These are phyloP conservation scores for Perilla frutescens DNA, from an alignment of 257 asterid species.

Conservation along the genomic window DNA sequence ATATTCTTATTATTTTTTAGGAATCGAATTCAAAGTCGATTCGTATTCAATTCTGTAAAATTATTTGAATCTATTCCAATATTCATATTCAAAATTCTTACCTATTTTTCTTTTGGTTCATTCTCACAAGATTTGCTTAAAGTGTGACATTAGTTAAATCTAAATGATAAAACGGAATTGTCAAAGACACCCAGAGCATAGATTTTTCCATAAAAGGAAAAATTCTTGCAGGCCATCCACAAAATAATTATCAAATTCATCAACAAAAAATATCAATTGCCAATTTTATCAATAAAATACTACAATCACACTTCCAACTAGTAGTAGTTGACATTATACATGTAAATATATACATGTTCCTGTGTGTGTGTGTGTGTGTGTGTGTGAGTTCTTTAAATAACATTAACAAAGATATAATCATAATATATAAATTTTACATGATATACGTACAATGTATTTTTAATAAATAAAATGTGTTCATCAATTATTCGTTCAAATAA, in stretches of 20 bases:
- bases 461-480: not conserved
- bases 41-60: not conserved
- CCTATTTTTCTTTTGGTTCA: not conserved
- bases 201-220: not conserved
- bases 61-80: not conserved
- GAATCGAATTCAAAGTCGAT: not conserved
- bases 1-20: not conserved
- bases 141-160: constrained; percentile 1
- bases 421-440: too few species aligned
- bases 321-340: too few species aligned
- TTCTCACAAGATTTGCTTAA: not conserved
- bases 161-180: not conserved
- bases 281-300: too few species aligned
- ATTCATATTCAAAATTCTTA: not conserved
- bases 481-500: not conserved
- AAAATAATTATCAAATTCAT: not conserved
- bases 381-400: too few species aligned
- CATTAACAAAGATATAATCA: not conserved
- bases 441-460: not conserved
- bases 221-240: not conserved
- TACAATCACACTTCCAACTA: too few species aligned
- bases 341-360: too few species aligned
- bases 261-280: too few species aligned
- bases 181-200: not conserved
- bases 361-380: too few species aligned